Evolutionary conservation across 768 basidiomycete species (phyloP).

Genomic region (Mycena indigotica): DNA sequence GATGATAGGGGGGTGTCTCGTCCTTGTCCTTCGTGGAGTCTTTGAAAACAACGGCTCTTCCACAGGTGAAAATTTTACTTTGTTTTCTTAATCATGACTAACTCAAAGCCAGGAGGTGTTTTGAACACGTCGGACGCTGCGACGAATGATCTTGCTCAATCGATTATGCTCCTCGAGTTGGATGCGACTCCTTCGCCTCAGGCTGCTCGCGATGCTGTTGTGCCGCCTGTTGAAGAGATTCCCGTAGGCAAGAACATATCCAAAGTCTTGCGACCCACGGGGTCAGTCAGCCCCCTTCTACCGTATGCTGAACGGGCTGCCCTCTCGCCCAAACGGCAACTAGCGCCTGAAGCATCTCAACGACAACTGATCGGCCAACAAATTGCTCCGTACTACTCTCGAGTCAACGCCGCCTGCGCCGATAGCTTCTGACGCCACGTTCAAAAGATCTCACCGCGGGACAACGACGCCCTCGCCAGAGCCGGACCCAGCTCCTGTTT

Average conservation of each 20-base stretch:
- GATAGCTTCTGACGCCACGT: conserved; percentile 19
- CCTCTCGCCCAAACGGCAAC: conserved; percentile 20
- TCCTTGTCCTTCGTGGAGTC: conserved; percentile 54
- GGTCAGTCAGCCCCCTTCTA: conserved; percentile 50
- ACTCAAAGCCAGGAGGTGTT: conserved; percentile 44
- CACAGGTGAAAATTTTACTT: conserved; percentile 48
- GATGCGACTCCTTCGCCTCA: conserved; percentile 68
- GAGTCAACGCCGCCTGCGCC: conserved; percentile 30
- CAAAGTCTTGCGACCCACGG: conserved; percentile 22
- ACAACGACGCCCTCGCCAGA: conserved; percentile 61
- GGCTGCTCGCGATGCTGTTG: conserved; percentile 25
- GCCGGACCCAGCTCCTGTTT: conserved; percentile 57
- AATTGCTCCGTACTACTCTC: conserved; percentile 58
- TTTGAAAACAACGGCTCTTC: conserved; percentile 56
- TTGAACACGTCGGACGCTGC: conserved; percentile 76
- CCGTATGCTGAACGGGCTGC: conserved; percentile 44
- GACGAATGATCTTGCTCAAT: conserved; percentile 74
- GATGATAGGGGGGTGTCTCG: conserved; percentile 28
- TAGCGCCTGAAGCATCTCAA: conserved; percentile 12
- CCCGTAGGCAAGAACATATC: conserved; percentile 39
- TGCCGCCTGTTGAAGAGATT: conserved; percentile 29
- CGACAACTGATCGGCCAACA: conserved; percentile 47
- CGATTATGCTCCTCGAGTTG: conserved; percentile 80
- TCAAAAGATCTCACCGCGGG: conserved; percentile 50
- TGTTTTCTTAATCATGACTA: conserved; percentile 3